Evolutionary conservation across 768 basidiomycete species (phyloP), one percentile per base, ranked within the genome.

Genomic region (Gyrodon lividus): DNA sequence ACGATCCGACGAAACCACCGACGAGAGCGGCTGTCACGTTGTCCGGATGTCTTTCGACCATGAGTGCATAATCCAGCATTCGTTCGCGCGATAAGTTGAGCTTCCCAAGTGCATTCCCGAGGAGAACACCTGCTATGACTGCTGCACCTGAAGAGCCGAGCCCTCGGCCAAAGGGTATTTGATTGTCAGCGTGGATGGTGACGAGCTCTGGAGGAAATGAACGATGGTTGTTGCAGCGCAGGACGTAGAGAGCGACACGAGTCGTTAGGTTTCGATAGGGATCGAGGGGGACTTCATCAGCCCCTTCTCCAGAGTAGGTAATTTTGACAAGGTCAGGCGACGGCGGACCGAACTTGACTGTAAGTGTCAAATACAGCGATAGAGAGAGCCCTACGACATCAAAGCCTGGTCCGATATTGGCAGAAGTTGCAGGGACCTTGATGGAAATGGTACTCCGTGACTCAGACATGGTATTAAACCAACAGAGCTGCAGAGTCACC

Each of bases 1-100:
- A 99, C 3, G 89, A 91, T 17, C 97, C 97, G 22, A 98, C 92
- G 70, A 99, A 98, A 0, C 97, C 97, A 31, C 97, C 97, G 16
- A 98, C 81, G 33, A 99, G 82, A 0, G 95, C 96, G 2, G 97
- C 97, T 0, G 97, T 97, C 64, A 99, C 95, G 68, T 99, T 99
- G 71, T 99, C 97, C 14, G 97, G 97, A 67, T 99, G 97, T 16
- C 97, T 81, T 72, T 99, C 97, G 63, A 99, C 94, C 97, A 99
- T 99, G 48, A 99, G 78, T 1, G 96, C 95, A 64, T 91, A 96
- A 72, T 99, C 97, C 54, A 98, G 82, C 61, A 96, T 74, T 22
- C 97, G 83, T 38, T 77, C 79, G 24, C 68, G 74, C 13, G 88
- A 69, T 10, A 98, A 82, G 20, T 77, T 64, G 54, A 98, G 80